Percentiles rank a stretch among this genome's conserved stretches.
Conservation (phyloP, 257 asterid genomes). For the Cynanchum wilfordii region DNA sequence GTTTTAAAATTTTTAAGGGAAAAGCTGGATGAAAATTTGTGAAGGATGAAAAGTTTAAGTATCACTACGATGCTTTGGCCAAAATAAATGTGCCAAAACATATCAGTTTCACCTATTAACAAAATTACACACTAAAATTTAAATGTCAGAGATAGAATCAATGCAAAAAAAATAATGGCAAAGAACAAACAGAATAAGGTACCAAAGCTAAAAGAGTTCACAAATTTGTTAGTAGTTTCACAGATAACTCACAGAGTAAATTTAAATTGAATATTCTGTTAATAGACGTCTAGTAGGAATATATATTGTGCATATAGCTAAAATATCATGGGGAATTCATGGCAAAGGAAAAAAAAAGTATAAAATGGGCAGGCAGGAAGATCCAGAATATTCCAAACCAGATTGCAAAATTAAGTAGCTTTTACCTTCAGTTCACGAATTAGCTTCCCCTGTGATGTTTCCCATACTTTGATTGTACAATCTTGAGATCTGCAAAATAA, state of each 20-base stretch:
- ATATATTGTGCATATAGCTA: background rate
- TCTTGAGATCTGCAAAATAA: slow-evolving; percentile 75
- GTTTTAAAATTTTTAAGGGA: no score
- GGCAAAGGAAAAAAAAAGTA: no score
- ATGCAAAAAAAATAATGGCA: no score
- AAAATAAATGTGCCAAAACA: background rate
- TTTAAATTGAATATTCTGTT: background rate
- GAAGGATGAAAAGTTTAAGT: no score
- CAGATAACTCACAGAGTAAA: background rate
- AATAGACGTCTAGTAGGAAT: background rate
- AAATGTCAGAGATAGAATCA: background rate
- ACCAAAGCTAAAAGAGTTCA: background rate
- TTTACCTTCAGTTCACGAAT: slow-evolving; percentile 84
- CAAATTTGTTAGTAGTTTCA: background rate
- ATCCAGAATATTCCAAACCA: background rate
- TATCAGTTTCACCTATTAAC: background rate
- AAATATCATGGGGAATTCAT: background rate
- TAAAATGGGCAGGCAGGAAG: no score
- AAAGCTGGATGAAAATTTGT: no score
- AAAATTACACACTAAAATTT: background rate
- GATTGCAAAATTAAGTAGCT: slow-evolving; percentile 3
- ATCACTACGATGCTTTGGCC: no score
- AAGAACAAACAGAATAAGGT: background rate
- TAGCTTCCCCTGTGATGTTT: slow-evolving; percentile 79
- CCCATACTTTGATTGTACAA: slow-evolving; percentile 95